Base-by-base conservation (phyloP, 345 rosid species). In the Eucalyptus curtisii region DNA sequence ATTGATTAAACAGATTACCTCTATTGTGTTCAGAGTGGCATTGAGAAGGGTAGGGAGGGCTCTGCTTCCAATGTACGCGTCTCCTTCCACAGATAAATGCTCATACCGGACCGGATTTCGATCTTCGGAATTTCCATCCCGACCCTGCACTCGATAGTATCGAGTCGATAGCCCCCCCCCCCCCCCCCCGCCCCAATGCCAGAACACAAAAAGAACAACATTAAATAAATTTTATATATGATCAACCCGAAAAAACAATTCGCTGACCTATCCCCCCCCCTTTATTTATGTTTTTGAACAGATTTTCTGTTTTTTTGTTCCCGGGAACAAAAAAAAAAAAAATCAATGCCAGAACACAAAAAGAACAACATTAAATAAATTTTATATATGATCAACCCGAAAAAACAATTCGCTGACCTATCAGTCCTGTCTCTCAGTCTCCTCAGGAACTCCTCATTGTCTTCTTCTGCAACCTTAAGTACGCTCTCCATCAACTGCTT, bases 41-140 rank as follows among this genome's bases (percentile, higher is more conserved):
- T 95, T 96, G 86, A 92, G 87, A 88, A 97, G 92, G 76, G 98
- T 94, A n/a, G 98, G 98, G 90, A 95, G 94, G 1, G 99, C 98
- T 95, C 99, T 94, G 91, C 95, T 95, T 53, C 98, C 98, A 42
- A 93, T 89, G 90, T 93, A 91, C 15, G 94, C 96, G 49, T 96
- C 95, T 91, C 97, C 98, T 76, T 93, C 94, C 9, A 96, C 92
- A 6, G 91, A 90, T 68, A 96, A 80, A 82, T 94, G 89, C 91
- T 97, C 94, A 71, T 88, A 97, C 20, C 97, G 93, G 14, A 97
- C 20, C 97, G 93, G 14, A 96, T 95, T 92, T 97, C 99, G 55
- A 97, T 94, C 79, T 94, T 94, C 2, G 99, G 98, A 87, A 94
- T 92, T 87, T 95, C 95, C 68, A 97, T 95, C 48, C 96, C 96